Percentiles rank a stretch among this genome's conserved stretches.
These are phyloP conservation scores for Gaultheria prostrata DNA, from an alignment of 148 eudicot genomes.

Conservation along the genomic window DNA sequence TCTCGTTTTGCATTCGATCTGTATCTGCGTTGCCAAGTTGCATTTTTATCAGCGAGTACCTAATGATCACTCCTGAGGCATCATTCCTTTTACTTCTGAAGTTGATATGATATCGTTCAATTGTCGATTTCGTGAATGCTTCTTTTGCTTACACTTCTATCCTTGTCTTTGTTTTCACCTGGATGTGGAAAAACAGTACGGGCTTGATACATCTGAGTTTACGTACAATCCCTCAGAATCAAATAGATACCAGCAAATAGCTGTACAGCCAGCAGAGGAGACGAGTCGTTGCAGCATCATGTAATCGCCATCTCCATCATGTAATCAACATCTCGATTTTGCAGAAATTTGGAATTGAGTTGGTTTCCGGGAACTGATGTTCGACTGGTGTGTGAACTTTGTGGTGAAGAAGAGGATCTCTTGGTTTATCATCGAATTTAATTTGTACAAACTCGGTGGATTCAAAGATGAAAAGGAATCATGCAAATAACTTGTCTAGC, in stretches of 20 bases:
- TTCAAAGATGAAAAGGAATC: too few species aligned
- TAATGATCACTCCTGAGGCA: neutral
- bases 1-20: neutral
- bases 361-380: neutral
- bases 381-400: neutral
- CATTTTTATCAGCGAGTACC: neutral
- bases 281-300: slow-evolving; percentile 72
- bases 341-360: slow-evolving; percentile 8
- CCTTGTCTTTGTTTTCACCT: slow-evolving; percentile 2
- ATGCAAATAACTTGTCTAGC: too few species aligned
- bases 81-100: neutral
- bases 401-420: neutral
- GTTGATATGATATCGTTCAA: neutral
- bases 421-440: neutral
- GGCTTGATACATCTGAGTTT: slow-evolving; percentile 90
- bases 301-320: slow-evolving; percentile 58
- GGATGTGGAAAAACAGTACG: slow-evolving; percentile 51
- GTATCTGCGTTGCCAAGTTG: neutral
- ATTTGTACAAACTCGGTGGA: too few species aligned
- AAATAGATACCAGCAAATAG: slow-evolving; percentile 55
- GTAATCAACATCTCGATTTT: slow-evolving; percentile 33
- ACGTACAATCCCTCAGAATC: slow-evolving; percentile 85
- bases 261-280: slow-evolving; percentile 61
- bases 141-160: neutral
- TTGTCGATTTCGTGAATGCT: neutral